Base-by-base conservation (phyloP, 1,284 basidiomycete genomes). In the Apiotrichum sp. region DNA sequence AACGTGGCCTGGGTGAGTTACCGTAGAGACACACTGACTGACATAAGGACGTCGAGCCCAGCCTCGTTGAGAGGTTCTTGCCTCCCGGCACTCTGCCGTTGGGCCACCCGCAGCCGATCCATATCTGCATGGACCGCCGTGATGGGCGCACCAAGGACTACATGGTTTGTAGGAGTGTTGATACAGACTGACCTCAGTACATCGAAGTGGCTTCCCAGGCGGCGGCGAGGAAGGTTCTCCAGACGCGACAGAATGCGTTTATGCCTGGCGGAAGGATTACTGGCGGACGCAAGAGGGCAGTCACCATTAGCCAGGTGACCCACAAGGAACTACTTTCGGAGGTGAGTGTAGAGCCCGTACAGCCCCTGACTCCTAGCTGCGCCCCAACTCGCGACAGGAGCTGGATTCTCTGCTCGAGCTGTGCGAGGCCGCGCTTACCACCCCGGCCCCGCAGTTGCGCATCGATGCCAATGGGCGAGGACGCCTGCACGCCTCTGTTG, bases 81-180 rank as follows among this genome's bases (percentile, higher is more conserved):
- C 75, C 75, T 4, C 54, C 53, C 2, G 57, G 65, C 29, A 62
- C 66, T 2, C 62, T 77, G 0, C 68, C 71, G 0, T 33, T 52
- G 0, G 43, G 56, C 32, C 59, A 68, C 43, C 64, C 63, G 2
- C 70, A 71, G 40, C 69, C 74, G 0, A 66, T 77, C 50, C 76
- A 77, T 49, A 70, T 77, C 34, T 66, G 73, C 32, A 61, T 77
- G n/a, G 66, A 75, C 46, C 65, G 68, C 3, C 58, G 50, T 34
- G 72, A 74, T 41, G 76, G 76, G 0, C 63, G 71, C 29, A 76
- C 72, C 4, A 76, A 74, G 54, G 75, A 77, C 51, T 77, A 70
- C 56, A 53, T 76, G 49, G 75, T 77, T 35, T 57, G 71, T 57
- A 16, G 10, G 5, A 11, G 11, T 9, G 10, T 22, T 11, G 22